Evolutionary conservation across 441 rosid species (phyloP), one percentile per base, ranked within the genome.

Genomic region (Syzygium syzygioides): DNA sequence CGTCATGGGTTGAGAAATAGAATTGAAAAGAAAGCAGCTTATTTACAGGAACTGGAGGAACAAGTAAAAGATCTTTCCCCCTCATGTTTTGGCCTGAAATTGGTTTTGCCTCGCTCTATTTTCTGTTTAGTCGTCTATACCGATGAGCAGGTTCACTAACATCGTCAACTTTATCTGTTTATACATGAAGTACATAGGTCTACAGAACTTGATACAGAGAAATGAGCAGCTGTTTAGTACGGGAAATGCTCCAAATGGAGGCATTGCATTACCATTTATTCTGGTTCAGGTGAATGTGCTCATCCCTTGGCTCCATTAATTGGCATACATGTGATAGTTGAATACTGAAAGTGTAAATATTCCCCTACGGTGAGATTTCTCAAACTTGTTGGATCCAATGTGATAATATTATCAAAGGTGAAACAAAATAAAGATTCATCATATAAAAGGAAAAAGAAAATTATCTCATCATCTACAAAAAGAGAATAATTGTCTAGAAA

Each of bases 241-340:
- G 19, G 99, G 94, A 88, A 92, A 96, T 92, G 94, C 95, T 92
- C 99, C 98, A n/a, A 94, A 90, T 79, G 98, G 98, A 50, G 99
- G 97, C 84, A 98, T 98, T 87, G 96, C 99, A 57, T 95, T 98
- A 91, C 99, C 99, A 26, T 98, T 98, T 91, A 97, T 98, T 91
- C 92, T 98, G 92, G 99, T 98, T 89, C 99, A 98, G 99, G 99
- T 97, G 93, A 91, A 86, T 41, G 55, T 88, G 93, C 88, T 37
- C 86, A 84, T 88, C 85, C 55, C 25, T 55, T 68, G 52, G 25
- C 52, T 76, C 52, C 83, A 23, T 20, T 76, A 76, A 76, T 71
- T 11, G 50, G 50, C 80, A 71, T 71, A 20, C 80, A 71, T 37
- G 50, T 20, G 80, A 71, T 45, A 20, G 80, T 37, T 37, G 50